Base-by-base conservation (phyloP, 371 early-diverging fungal species). In the Coemansia sp. region DNA sequence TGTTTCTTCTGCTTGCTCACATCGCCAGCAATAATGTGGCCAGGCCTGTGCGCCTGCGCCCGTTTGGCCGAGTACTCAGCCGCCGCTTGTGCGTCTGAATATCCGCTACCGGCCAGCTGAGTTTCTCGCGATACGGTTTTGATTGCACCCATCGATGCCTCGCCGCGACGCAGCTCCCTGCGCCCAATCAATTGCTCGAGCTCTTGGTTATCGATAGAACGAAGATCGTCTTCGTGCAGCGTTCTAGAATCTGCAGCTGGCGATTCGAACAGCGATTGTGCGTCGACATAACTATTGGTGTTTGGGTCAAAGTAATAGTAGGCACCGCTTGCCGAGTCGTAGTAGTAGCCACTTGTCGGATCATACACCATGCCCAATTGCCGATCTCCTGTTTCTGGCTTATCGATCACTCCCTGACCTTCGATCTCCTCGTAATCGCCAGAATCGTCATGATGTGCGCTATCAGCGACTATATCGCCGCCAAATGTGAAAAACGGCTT, bases 1-100 rank as follows among this genome's bases (percentile, higher is more conserved):
- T 85, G 86, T 71, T 86, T 87, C 74, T 90, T 88, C 67, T 55
- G 42, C 73, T 69, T 57, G 69, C 64, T 37, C 42, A 68, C 53
- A 13, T 52, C 48, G 22, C 55, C 13, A 7, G 51, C 66, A 58
- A 78, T 67, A 16, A 48, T 31, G 11, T 37, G 59, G 42, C 64
- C 61, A 13, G 68, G 47, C 53, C 54, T 67, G n/a, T 51, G 48
- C 31, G 64, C 65, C 3, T 55, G 56, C 26, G 63, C 56, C 22
- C 53, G 72, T 47, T 59, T 58, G 13, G 63, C 63, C 5, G 66
- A 22, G 59, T 50, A 56, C 45, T 64, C 65, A 3, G 64, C 50
- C 6, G 66, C 77, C 6, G 65, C 57, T 21, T 37, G 47, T 3
- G 61, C 34, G 29, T 76, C 77, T n/a, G 73, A 76, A 37, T 76